These are phyloP conservation scores for Paecilomyces sp. DNA, from an alignment of 2,329 filamentous ascomycete species.

Conservation along the genomic window DNA sequence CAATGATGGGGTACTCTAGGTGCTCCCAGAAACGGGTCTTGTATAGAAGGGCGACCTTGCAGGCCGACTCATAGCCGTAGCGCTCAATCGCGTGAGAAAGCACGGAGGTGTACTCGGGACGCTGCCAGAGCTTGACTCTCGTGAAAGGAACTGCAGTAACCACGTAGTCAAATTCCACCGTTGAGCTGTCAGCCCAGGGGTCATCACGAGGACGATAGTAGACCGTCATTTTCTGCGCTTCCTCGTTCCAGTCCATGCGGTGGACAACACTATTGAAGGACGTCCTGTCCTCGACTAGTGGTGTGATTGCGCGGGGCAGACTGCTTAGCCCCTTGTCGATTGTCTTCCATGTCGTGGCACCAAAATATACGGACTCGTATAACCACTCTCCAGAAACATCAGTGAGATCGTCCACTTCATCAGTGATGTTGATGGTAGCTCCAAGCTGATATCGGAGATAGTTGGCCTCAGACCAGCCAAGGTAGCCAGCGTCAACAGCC, in stretches of 20 bases:
- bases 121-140: slow-evolving; percentile 55
- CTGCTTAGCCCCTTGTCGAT: slow-evolving; percentile 56
- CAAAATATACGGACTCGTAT: slow-evolving; percentile 55
- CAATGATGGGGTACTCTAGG: slow-evolving; percentile 50
- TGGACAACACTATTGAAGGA: slow-evolving; percentile 52
- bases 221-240: slow-evolving; percentile 49
- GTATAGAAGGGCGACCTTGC: slow-evolving; percentile 61
- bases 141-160: slow-evolving; percentile 60
- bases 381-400: slow-evolving; percentile 44
- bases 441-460: slow-evolving; percentile 56
- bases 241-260: slow-evolving; percentile 47
- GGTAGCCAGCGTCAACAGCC: slow-evolving; percentile 48
- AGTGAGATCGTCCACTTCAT: slow-evolving; percentile 42
- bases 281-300: slow-evolving; percentile 52
- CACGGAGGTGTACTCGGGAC: slow-evolving; percentile 48
- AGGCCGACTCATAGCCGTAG: slow-evolving; percentile 45
- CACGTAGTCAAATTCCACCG: slow-evolving; percentile 57
- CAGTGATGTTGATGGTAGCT: slow-evolving; percentile 47
- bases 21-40: slow-evolving; percentile 57
- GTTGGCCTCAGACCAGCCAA: slow-evolving; percentile 58
- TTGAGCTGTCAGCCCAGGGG: slow-evolving; percentile 25
- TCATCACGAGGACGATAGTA: slow-evolving; percentile 46
- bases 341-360: slow-evolving; percentile 54
- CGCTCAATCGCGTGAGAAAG: slow-evolving; percentile 41
- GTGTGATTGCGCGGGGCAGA: slow-evolving; percentile 56